These are phyloP conservation scores for Claviceps fusiformis DNA, from an alignment of 2,329 filamentous ascomycete species.

Conservation along the genomic window DNA sequence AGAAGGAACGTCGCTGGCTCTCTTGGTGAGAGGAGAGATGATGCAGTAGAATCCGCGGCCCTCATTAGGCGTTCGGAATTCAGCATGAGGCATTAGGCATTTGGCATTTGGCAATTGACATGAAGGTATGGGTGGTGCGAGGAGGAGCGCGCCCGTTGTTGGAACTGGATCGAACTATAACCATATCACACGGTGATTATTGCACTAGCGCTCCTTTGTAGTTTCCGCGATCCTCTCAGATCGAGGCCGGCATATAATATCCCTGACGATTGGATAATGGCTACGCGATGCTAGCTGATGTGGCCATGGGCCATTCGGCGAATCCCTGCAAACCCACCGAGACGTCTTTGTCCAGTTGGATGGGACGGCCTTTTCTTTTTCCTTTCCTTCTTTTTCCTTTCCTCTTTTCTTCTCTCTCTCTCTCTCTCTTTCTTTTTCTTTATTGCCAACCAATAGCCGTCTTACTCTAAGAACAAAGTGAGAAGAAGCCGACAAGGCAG, in stretches of 20 bases:
- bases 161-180: background rate
- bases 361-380: background rate
- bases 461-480: no score
- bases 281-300: background rate
- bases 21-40: slow-evolving; percentile 36
- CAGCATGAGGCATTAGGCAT: background rate
- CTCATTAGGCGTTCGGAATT: background rate
- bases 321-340: background rate
- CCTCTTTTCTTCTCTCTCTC: no score
- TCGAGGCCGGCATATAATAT: background rate
- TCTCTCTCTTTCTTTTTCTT: no score
- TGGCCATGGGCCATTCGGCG: background rate
- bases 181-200: background rate
- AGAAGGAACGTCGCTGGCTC: slow-evolving; percentile 40
- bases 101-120: no score
- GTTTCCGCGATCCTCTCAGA: background rate
- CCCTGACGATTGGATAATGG: background rate
- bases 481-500: no score
- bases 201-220: background rate
- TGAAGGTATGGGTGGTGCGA: no score
- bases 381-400: no score
- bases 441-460: no score
- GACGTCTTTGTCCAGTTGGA: background rate
- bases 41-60: background rate
- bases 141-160: background rate